Percentiles rank a stretch among this genome's conserved stretches.
phyloP scores from a whole-genome alignment of 163 green algal species.

The Coccomyxa subellipsoidea region DNA sequence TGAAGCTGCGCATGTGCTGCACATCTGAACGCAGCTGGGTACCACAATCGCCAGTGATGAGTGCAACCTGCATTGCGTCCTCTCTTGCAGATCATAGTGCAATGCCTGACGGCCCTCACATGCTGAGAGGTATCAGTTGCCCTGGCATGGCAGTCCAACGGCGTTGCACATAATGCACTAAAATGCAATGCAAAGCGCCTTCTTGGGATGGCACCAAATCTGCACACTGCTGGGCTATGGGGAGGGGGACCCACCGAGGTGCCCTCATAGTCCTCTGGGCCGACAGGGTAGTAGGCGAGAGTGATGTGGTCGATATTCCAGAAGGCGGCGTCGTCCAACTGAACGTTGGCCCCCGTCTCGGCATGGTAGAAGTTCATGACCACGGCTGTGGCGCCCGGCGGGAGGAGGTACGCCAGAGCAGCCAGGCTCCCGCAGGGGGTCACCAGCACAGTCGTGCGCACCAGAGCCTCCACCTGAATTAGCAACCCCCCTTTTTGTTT shows the following conservation, averaged over 20 bases:
- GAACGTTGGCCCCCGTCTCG: slow-evolving; percentile 15
- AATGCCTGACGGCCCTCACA: no score
- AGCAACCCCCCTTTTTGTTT: no score
- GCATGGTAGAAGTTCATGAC: slow-evolving; percentile 35
- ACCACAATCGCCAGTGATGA: no score
- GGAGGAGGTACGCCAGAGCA: slow-evolving; percentile 5
- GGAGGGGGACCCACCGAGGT: slow-evolving; percentile 13
- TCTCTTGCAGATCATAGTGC: no score
- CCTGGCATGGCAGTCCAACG: no score
- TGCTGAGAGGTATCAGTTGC: no score
- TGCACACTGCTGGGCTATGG: background rate
- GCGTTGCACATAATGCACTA: no score
- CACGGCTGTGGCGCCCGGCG: slow-evolving; percentile 17
- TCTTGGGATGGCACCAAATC: no score
- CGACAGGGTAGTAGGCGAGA: slow-evolving; percentile 32
- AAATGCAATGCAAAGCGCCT: no score
- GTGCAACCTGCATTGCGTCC: no score
- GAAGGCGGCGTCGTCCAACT: slow-evolving; percentile 37
- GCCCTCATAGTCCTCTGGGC: slow-evolving; percentile 21
- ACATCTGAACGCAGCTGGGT: no score
- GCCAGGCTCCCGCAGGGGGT: slow-evolving; percentile 8
- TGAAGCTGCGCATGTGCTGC: no score
- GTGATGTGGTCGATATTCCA: slow-evolving; percentile 34
- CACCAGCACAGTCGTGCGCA: slow-evolving; percentile 15
- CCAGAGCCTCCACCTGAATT: slow-evolving; percentile 10